Evolutionary conservation across 176 grass and related monocot species (phyloP).

Genomic region (Cymbopogon citratus): DNA sequence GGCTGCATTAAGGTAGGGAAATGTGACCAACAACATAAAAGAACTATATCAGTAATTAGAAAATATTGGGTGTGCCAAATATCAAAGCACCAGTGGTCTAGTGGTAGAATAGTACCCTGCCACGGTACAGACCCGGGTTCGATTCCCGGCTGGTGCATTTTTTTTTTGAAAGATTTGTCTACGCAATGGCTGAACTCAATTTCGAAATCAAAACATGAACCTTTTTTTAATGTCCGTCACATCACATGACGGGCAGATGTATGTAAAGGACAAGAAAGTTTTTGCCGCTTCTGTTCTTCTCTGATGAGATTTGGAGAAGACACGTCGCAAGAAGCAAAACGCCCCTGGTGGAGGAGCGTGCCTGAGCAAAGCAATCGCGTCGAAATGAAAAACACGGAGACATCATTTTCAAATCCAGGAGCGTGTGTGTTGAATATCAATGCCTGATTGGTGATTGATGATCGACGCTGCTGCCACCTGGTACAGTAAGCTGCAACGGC

Average conservation of each 20-base stretch:
- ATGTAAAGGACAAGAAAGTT: not conserved
- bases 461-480: not conserved
- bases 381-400: not conserved
- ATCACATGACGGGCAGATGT: not conserved
- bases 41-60: too few species aligned
- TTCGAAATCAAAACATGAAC: not conserved
- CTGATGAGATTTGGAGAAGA: not conserved
- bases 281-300: not conserved
- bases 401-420: not conserved
- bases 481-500: not conserved
- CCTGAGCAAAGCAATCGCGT: not conserved
- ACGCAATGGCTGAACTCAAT: not conserved
- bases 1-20: too few species aligned
- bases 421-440: not conserved
- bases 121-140: constrained; percentile 75
- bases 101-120: constrained; percentile 87
- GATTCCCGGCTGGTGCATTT: constrained; percentile 42
- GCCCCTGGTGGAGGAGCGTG: not conserved
- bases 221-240: not conserved
- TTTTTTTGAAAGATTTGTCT: not conserved
- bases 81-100: constrained; percentile 64
- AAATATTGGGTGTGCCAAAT: too few species aligned
- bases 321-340: not conserved
- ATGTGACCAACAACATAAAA: too few species aligned
- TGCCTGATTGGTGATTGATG: not conserved